Base-by-base conservation (phyloP, 345 rosid species). In the Zanthoxylum bungeanum region DNA sequence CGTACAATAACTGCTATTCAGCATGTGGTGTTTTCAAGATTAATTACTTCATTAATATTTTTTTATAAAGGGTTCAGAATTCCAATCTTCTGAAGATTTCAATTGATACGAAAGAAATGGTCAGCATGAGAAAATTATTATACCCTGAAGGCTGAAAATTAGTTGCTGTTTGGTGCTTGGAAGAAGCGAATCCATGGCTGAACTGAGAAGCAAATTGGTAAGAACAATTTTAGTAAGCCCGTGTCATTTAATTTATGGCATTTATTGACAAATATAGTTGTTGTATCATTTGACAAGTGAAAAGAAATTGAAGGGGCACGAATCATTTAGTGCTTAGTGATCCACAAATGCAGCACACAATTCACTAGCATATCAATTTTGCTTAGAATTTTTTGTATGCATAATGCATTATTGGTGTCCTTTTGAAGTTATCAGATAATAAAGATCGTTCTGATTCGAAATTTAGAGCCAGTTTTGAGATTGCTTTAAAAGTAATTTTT, bases 271-370 rank as follows among this genome's bases (percentile, higher is more conserved):
- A 69, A 75, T 80, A 39, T 12, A 44, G 69, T 60, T 81, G 81
- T 73, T 66, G 25, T 61, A 75, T 75, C 79, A 52, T 12, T 78
- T 74, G 83, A 79, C 73, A 79, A 69, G 33, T 56, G 77, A 67
- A 72, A 60, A 63, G 60, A 80, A 75, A 58, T n/a, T n/a, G n/a
- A n/a, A n/a, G n/a, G 55, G 33, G 53, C 78, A 69, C 53, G 52
- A 14, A 72, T 75, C 70, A 77, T 75, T 66, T 58, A n/a, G 59
- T 67, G 64, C 49, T 44, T 7, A 4, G 42, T 22, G 21, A 24
- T 76, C 80, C 80, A 79, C 75, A 59, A 68, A 56, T 58, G 70
- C 31, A 25, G 12, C 40, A 60, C 66, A 65, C 79, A 11, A 61
- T 50, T 58, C 64, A 52, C 52, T 33, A 25, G 50, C 24, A 71